Conservation (phyloP, 306 rosid species). For the Cicer cuneatum region DNA sequence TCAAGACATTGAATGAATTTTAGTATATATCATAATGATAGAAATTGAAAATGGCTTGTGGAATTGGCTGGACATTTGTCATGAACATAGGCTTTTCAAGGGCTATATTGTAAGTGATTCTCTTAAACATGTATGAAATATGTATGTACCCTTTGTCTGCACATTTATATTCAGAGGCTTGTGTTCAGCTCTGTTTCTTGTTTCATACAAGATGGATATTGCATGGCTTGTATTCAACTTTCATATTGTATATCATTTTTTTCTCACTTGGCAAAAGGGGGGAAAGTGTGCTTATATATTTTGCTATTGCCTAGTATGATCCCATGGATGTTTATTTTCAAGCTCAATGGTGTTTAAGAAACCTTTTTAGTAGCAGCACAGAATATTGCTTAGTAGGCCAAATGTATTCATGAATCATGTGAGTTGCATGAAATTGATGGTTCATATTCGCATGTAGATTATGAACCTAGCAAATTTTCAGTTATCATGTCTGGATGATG, state of each 20-base stretch:
- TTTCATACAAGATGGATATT: neutral
- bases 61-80: conserved; percentile 9
- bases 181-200: conserved; percentile 12
- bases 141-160: neutral
- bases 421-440: conserved; percentile 16
- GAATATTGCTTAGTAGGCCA: neutral
- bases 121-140: neutral
- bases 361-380: neutral
- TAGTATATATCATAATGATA: neutral
- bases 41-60: neutral
- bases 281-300: neutral
- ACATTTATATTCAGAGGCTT: neutral
- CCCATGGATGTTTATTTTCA: conserved; percentile 27
- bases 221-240: neutral
- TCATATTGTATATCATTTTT: conserved; percentile 17
- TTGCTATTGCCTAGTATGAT: conserved; percentile 10
- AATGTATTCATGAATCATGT: conserved; percentile 8
- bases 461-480: conserved; percentile 17
- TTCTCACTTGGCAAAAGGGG: neutral
- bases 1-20: neutral
- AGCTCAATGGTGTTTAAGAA: conserved; percentile 29
- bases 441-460: conserved; percentile 34
- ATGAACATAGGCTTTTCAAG: conserved; percentile 4
- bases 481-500: neutral
- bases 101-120: neutral